Base-by-base conservation (phyloP, 2,329 filamentous ascomycete genomes). In the Cylindrodendrum hubeiense region DNA sequence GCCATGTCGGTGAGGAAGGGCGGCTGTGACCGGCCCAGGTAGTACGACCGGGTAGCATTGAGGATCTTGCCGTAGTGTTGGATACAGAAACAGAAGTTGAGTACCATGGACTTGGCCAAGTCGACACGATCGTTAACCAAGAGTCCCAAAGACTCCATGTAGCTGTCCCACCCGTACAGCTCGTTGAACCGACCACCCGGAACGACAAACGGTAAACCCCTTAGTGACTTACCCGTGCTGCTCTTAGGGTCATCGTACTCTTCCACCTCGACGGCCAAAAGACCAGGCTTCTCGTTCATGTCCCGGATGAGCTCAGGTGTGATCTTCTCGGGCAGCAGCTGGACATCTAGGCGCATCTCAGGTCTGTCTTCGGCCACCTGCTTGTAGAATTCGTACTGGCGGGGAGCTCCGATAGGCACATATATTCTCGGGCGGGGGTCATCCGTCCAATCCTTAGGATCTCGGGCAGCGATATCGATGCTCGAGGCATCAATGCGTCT, bases 1-100 rank as follows among this genome's bases (percentile, higher is more conserved):
- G 95, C 93, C 94, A 99, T 98, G 79, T 99, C 96, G 2, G 96
- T 99, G 61, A 99, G 84, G 82, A 99, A 98, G 0, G 96, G 96
- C 2, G 96, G 96, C 80, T 99, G 96, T 2, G 96, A 98, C 63
- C 96, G 91, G 69, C 90, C 92, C 17, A 99, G 89, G 77, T 99
- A 99, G 84, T 99, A 99, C 2, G 95, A 95, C 37, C 96, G 89
- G 62, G 96, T 99, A 55, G 96, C 96, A 80, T 99, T 99, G 70
- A 98, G 88, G 65, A 99, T 97, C 84, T 98, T 99, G 75, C 95
- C 95, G 78, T 99, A 99, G 80, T 99, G 95, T 78, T 95, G 91
- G 80, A 99, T 98, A 82, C 94, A 97, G 84, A 99, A 99, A 79
- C 94, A 97, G 79, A 98, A 98, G 83, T 99, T 97, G 74, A 89